A percentile compares a stretch with the other conserved stretches of the same genome.
phyloP scores from a whole-genome alignment of 139 green algal species.

The Auxenochlorella pyrenoidosa region DNA sequence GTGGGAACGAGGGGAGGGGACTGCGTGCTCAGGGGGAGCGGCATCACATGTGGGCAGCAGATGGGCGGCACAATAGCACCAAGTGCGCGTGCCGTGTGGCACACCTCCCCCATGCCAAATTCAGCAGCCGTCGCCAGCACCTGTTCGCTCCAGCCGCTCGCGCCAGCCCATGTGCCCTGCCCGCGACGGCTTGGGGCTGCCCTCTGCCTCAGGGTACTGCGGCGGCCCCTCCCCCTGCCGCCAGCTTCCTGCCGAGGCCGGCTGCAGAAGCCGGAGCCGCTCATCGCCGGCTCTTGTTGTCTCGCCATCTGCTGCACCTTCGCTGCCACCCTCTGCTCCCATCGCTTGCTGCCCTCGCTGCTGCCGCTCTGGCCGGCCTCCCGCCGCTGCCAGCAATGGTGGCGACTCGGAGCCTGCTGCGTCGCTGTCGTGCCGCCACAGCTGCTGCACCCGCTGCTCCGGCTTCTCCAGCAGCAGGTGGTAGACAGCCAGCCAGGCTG shows the following conservation, averaged over 20 bases:
- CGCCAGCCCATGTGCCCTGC: conserved; percentile 36
- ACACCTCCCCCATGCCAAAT: too few relatives aligned
- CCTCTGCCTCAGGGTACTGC: not conserved
- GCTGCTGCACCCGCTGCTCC: not conserved
- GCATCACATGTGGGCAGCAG: too few relatives aligned
- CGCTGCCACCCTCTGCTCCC: not conserved
- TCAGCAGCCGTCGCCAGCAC: not conserved
- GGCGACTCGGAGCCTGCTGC: not conserved
- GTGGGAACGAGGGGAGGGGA: too few relatives aligned
- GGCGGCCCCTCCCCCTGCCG: not conserved
- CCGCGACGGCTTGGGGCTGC: not conserved
- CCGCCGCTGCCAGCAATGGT: not conserved
- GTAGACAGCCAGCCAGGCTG: conserved; percentile 32
- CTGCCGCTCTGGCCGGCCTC: not conserved
- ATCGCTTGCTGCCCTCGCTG: not conserved
- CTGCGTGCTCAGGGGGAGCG: too few relatives aligned
- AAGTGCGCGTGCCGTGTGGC: too few relatives aligned
- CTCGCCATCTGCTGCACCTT: not conserved
- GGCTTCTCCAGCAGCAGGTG: conserved; percentile 35
- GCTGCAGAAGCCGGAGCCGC: not conserved
- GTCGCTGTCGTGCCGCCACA: conserved; percentile 36
- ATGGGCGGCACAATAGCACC: too few relatives aligned
- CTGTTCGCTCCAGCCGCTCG: conserved; percentile 42
- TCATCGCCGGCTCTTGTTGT: not conserved
- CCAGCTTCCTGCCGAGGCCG: not conserved